Percentiles rank a stretch among this genome's conserved stretches.
These are phyloP conservation scores for Amyloporia xantha DNA, from an alignment of 768 basidiomycete genomes.

Conservation along the genomic window DNA sequence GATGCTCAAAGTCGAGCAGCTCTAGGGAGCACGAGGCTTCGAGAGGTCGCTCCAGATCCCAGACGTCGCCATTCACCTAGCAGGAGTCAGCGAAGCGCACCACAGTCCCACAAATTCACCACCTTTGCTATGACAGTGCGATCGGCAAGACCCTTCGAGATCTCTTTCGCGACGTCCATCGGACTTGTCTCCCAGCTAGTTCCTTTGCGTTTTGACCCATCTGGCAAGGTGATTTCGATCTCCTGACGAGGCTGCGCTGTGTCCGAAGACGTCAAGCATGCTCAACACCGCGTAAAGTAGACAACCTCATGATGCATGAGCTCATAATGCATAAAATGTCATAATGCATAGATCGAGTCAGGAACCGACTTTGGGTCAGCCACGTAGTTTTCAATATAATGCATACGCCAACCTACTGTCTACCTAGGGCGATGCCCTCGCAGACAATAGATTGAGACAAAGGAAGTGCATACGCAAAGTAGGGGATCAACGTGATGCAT, in stretches of 20 bases:
- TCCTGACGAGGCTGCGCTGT: conserved; percentile 75
- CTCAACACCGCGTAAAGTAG: no score
- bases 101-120: conserved; percentile 14
- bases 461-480: no score
- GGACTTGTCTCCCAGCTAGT: conserved; percentile 95
- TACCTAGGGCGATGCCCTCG: no score
- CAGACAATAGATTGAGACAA: no score
- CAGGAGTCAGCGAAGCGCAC: background rate
- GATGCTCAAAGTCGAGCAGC: conserved; percentile 87
- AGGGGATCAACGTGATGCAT: no score
- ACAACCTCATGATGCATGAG: no score
- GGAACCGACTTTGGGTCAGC: no score
- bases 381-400: no score
- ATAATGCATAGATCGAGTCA: no score
- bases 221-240: conserved; percentile 78
- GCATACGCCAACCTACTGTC: no score
- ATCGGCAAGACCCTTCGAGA: conserved; percentile 85
- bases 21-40: conserved; percentile 78
- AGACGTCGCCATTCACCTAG: conserved; percentile 79
- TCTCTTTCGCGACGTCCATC: conserved; percentile 80
- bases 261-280: no score
- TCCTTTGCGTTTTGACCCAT: conserved; percentile 79
- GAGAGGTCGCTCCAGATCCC: conserved; percentile 95
- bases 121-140: conserved; percentile 92
- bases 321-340: no score